Base-by-base conservation (phyloP, 2,329 filamentous ascomycete genomes). In the Trichoderma oligosporum region DNA sequence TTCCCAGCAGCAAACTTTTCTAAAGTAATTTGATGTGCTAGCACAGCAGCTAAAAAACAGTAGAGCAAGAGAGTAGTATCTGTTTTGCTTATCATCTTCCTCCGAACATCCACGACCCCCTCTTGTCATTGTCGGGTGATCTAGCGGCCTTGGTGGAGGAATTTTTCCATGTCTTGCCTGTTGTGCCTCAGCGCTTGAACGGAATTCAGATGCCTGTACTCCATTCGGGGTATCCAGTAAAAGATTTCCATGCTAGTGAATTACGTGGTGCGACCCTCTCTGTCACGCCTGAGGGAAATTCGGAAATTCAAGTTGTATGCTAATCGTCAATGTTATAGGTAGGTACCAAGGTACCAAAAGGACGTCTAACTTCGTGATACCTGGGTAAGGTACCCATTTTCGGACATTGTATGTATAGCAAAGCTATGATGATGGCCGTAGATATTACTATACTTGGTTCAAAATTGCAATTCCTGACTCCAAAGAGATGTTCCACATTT, bases 81-180 rank as follows among this genome's bases (percentile, higher is more conserved):
- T 38, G 20, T 3, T 22, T 25, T 33, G 48, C 36, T 36, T 24
- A 12, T 25, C 20, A 16, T 46, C 9, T 46, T 4, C 36, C 27
- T 36, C 12, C 20, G 45, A 35, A 41, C n/a, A n/a, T 52, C 48
- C n/a, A 12, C 24, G 20, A 35, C 8, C 24, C 14, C 45, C 29
- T 31, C 45, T 20, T 35, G 45, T 14, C 16, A 48, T 36, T 22
- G 31, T 48, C 45, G 45, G 45, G 45, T 39, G 47, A 51, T 51
- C 47, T 51, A 35, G 47, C 47, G 29, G 41, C n/a, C 14, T 45
- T 51, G 47, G 47, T 51, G 47, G 47, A 39, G 38, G 35, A 31
- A 39, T 51, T 29, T 22, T 29, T 20, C 18, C 41, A 11, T 47
- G 36, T 3, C 11, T 27, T 44, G 39, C 14, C 14, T n/a, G n/a